phyloP scores from a whole-genome alignment of 2,329 filamentous ascomycete genomes.

The Bisporella sp. region DNA sequence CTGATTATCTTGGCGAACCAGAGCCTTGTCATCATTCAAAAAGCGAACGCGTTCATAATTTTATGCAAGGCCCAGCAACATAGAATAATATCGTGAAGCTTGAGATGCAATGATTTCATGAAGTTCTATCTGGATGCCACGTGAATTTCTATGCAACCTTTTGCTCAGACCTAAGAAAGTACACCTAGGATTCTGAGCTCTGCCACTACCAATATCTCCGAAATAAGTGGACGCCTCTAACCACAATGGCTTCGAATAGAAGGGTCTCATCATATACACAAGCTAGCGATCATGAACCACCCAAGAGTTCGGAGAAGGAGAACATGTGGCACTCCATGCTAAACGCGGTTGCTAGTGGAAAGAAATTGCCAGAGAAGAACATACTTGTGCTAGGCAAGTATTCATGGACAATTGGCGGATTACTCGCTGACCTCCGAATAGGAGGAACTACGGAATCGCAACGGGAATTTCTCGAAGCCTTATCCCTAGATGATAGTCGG shows the following conservation, averaged over 20 bases:
- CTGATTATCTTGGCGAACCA: too few species aligned
- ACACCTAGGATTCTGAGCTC: background rate
- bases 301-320: conserved; percentile 68
- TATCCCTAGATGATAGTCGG: conserved; percentile 34
- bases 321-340: conserved; percentile 95
- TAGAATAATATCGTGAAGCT: too few species aligned
- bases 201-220: background rate
- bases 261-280: conserved; percentile 41
- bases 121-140: too few species aligned
- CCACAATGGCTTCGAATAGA: conserved; percentile 23
- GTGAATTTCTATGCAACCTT: background rate
- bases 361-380: conserved; percentile 87
- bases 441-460: conserved; percentile 79
- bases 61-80: conserved; percentile 7
- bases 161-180: background rate
- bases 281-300: conserved; percentile 47
- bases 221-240: background rate
- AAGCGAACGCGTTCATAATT: conserved; percentile 11
- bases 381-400: conserved; percentile 71
- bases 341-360: conserved; percentile 82
- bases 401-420: background rate
- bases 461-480: conserved; percentile 69
- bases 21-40: too few species aligned
- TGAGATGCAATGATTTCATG: too few species aligned
- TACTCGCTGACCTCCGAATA: conserved; percentile 32